These are phyloP conservation scores for Paecilomyces formosus DNA, from an alignment of 2,329 filamentous ascomycete genomes.

Conservation along the genomic window DNA sequence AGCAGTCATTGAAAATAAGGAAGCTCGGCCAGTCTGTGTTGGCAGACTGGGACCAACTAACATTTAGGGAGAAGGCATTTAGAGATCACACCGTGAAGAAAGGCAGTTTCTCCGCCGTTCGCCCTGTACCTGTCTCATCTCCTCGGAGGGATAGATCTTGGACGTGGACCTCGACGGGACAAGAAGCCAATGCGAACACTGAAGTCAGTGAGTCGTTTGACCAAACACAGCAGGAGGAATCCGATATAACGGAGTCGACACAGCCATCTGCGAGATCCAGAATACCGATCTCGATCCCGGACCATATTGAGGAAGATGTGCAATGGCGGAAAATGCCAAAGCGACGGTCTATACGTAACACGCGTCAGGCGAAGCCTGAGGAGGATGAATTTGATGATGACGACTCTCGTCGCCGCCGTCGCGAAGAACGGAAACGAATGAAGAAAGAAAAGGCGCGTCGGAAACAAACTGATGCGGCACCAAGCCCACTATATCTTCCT, in stretches of 20 bases:
- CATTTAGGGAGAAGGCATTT: constrained; percentile 1
- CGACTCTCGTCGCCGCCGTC: constrained; percentile 22
- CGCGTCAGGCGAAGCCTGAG: constrained; percentile 16
- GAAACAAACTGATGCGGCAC: constrained; percentile 33
- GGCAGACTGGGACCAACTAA: constrained; percentile 8
- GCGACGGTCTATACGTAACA: constrained; percentile 15
- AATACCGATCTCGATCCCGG: neutral
- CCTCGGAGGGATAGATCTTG: neutral
- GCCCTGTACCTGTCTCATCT: neutral
- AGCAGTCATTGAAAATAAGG: constrained; percentile 13
- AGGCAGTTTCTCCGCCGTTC: neutral
- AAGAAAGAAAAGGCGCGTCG: constrained; percentile 38
- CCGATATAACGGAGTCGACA: neutral
- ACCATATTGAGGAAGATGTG: neutral
- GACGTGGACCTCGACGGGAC: neutral
- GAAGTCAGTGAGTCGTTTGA: neutral
- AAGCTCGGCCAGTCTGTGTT: constrained; percentile 12
- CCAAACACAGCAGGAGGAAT: neutral
- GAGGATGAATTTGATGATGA: constrained; percentile 29
- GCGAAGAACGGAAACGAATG: constrained; percentile 22
- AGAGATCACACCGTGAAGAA: neutral
- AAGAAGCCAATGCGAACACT: neutral
- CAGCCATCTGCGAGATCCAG: neutral
- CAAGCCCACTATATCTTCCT: constrained; percentile 66
- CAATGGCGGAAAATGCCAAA: constrained; percentile 12